Base-by-base conservation (phyloP, 148 eudicot species). In the Rheum nobile region DNA sequence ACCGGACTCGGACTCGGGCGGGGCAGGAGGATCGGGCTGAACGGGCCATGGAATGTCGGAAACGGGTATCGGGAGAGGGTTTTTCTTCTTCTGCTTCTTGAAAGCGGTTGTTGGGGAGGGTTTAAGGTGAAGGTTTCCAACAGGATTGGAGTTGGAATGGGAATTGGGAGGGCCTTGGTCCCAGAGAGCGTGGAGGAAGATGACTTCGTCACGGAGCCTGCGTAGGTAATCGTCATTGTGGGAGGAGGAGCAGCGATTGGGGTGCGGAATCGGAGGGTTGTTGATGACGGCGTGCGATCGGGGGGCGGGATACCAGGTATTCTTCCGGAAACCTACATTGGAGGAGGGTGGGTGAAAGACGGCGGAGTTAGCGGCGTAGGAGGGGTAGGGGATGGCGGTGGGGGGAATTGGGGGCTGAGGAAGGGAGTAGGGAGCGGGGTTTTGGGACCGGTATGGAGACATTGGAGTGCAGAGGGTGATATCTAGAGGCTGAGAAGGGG, bases 101-200 rank as follows among this genome's bases (percentile, higher is more conserved):
- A 81, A 85, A 6, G 71, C 57, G 43, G 73, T 73, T 35, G 76
- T 24, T 7, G 63, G 77, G 1, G 75, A 72, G 75, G 88, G 82
- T 37, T 78, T 84, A 21, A 80, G 82, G 81, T 72, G 50, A 17
- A 38, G 6, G 7, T 69, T 69, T 37, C 13, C 26, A 19, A 38
- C 72, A 1, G 43, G 22, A 35, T 37, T 26, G 42, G 32, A 70
- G 2, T 57, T 34, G 21, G 76, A 19, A 9, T 14, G 32, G 42
- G 80, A 24, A 29, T 54, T 4, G 2, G 89, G 86, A 14, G 93
- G 98, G 67, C 92, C 94, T 67, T 80, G 81, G 72, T 74, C 95
- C 92, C 90, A 89, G 29, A 93, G 87, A 22, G 87, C 86, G 72
- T 93, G 98, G 68, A 93, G 95, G 77, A 83, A 89, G 26, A 84